Evolutionary conservation across 2,329 filamentous ascomycete genomes (phyloP).

Genomic region (Phyllosticta citriasiana): DNA sequence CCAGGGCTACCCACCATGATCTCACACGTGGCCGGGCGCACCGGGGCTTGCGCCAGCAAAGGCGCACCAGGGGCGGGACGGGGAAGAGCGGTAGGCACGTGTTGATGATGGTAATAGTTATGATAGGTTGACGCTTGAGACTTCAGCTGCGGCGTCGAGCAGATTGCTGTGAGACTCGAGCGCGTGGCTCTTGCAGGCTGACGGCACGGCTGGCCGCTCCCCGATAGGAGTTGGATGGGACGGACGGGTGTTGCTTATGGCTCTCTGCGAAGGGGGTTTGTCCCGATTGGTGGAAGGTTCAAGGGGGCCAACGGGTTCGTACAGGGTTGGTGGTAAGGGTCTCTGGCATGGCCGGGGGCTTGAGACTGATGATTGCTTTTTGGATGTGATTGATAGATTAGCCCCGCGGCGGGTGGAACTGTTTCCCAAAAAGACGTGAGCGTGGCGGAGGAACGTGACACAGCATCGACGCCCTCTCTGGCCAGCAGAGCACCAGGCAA

Average conservation of each 20-base stretch:
- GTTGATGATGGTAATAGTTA: background rate
- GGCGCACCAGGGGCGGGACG: background rate
- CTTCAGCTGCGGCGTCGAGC: background rate
- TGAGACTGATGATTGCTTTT: background rate
- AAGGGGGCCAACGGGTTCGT: background rate
- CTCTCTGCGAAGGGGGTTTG: background rate
- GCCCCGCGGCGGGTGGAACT: background rate
- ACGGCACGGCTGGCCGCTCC: background rate
- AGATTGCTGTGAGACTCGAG: background rate
- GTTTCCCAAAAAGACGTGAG: background rate
- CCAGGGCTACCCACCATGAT: background rate
- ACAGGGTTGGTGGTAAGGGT: background rate
- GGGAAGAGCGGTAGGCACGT: background rate
- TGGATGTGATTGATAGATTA: background rate
- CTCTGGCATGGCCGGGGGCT: background rate
- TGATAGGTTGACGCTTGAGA: background rate
- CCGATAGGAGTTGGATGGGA: background rate
- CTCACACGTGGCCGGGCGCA: background rate
- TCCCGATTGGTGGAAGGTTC: background rate
- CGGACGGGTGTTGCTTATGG: background rate
- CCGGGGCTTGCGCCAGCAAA: background rate
- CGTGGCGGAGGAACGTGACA: background rate
- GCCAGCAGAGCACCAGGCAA: background rate
- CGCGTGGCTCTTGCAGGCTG: background rate
- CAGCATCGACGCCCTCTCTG: background rate